These are phyloP conservation scores for Hsuehochloa calcarea DNA, from an alignment of 176 grass and related monocot species.

Conservation along the genomic window DNA sequence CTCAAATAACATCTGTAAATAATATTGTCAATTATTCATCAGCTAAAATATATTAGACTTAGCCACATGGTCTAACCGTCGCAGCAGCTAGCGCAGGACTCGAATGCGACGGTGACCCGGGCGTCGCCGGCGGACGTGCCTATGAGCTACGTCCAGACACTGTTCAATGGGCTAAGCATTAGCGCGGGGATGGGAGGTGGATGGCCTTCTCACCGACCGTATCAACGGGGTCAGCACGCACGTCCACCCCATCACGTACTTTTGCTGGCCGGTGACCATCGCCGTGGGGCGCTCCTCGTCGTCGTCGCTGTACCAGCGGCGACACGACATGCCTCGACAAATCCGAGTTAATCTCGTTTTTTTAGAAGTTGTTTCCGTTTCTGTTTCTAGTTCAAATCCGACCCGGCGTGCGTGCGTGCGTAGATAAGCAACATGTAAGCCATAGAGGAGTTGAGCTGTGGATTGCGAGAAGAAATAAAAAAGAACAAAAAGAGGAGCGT, in stretches of 20 bases:
- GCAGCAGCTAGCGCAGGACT: background rate
- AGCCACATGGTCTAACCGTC: too few relatives aligned
- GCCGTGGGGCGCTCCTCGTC: background rate
- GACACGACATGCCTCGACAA: background rate
- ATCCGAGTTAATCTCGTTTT: background rate
- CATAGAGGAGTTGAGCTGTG: too few relatives aligned
- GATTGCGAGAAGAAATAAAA: too few relatives aligned
- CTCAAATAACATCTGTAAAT: too few relatives aligned
- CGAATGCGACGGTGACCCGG: background rate
- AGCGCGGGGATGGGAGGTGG: background rate
- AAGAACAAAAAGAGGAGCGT: too few relatives aligned
- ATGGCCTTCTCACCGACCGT: background rate
- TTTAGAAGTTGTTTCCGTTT: too few relatives aligned
- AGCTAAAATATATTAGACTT: too few relatives aligned
- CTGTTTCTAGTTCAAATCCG: too few relatives aligned
- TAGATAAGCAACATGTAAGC: too few relatives aligned
- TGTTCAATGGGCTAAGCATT: background rate
- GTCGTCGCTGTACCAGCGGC: background rate
- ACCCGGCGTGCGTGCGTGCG: too few relatives aligned
- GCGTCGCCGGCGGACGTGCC: background rate
- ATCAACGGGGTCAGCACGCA: background rate
- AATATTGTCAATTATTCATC: too few relatives aligned
- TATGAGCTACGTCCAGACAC: background rate
- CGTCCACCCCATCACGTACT: background rate
- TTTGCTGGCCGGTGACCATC: background rate